Conservation (phyloP, 345 rosid species). For the Lenwebbia sp. region DNA sequence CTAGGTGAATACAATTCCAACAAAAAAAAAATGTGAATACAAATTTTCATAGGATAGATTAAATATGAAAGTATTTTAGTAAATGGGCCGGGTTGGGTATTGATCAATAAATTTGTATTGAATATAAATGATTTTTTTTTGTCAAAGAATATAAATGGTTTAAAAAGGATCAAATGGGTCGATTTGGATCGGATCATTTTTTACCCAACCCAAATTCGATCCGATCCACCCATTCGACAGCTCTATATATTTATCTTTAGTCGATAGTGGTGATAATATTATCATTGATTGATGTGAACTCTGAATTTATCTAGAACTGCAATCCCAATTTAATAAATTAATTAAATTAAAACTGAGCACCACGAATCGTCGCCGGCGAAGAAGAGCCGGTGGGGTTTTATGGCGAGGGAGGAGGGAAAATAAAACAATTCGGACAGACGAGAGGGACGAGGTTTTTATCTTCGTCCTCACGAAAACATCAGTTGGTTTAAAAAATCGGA, state of each 20-base stretch:
- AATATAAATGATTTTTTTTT: too few relatives aligned
- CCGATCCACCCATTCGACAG: too few relatives aligned
- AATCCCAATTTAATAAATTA: background rate
- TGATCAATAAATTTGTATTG: too few relatives aligned
- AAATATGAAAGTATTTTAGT: too few relatives aligned
- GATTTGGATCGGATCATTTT: too few relatives aligned
- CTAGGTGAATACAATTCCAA: too few relatives aligned
- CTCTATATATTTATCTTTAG: background rate
- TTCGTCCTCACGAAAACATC: background rate
- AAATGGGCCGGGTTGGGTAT: too few relatives aligned
- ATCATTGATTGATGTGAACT: background rate
- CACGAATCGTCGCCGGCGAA: background rate
- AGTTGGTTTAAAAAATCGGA: background rate
- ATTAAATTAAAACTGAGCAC: background rate
- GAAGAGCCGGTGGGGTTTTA: background rate
- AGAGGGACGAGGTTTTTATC: background rate
- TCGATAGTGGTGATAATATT: fast-evolving
- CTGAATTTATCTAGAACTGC: background rate
- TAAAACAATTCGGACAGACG: background rate
- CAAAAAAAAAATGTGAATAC: too few relatives aligned
- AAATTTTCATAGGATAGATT: too few relatives aligned
- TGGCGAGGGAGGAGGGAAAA: background rate
- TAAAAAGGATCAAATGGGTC: too few relatives aligned
- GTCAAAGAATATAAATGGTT: too few relatives aligned
- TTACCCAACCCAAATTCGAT: too few relatives aligned